Evolutionary conservation across 805 yeast genomes (phyloP), one percentile per base, ranked within the genome.

Genomic region (Zygosaccharomyces bisporus): DNA sequence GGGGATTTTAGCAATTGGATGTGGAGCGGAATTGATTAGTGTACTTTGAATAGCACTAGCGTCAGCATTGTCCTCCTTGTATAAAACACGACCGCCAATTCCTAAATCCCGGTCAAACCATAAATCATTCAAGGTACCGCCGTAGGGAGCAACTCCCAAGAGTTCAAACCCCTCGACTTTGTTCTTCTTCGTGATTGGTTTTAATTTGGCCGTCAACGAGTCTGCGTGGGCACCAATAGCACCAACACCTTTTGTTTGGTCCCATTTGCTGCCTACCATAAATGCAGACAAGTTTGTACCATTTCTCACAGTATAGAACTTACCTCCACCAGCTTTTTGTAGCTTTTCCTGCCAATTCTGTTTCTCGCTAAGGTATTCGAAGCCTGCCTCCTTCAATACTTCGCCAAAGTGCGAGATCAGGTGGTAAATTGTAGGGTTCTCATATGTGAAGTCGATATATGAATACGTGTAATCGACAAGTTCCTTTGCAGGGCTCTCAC

Each of bases 51-150:
- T 63, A 42, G 63, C 63, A 14, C 61, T 57, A 4, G 53, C 45
- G 20, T 62, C 66, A 4, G 53, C 45, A 19, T 62, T 66, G 17
- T 60, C 63, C 30, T 63, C 64, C 53, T 71, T 75, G 42, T 79
- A 76, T 41, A 85, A 68, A 18, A 87, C 75, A 47, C 87, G 73
- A 36, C 96, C 96, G 40, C 89, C 95, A 49, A 87, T 63, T 36
- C 95, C 93, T 47, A 87, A 74, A 62, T 87, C 96, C 61, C 95
- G 76, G 63, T 87, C 95, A 74, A 86, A 79, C 89, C 95, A 83
- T 33, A 77, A 64, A 17, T 72, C 72, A 23, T 72, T 69, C 52
- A 83, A 63, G 2, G 86, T 81, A 25, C 93, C 93, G 16, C 87
- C 79, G 61, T 87, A 87, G 1, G 91, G 88, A 0, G 95, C 91